Conservation (phyloP, 1,284 basidiomycete species). For the Boletus semigastroideus region DNA sequence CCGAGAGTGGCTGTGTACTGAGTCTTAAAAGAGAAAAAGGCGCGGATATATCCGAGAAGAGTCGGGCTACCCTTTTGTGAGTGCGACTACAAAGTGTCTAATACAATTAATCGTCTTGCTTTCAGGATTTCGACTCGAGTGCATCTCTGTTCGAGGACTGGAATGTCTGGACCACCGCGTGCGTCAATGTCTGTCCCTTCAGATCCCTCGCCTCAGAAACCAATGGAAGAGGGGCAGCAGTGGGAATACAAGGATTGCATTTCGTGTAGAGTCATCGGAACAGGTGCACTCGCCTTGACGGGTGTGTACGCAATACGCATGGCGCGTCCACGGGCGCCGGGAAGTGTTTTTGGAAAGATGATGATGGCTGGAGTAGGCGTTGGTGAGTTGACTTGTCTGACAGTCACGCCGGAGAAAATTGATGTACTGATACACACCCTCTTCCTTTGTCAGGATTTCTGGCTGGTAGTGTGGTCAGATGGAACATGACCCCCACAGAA, state of each 20-base stretch:
- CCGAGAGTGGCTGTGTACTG: too few relatives aligned
- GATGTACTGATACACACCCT: constrained; percentile 10
- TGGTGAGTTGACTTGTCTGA: constrained; percentile 35
- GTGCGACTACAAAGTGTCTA: too few relatives aligned
- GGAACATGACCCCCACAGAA: constrained; percentile 31
- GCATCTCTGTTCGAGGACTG: too few relatives aligned
- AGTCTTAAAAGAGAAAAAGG: too few relatives aligned
- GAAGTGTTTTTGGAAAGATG: constrained; percentile 45
- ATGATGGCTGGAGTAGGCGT: constrained; percentile 49
- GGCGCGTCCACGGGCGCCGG: constrained; percentile 46
- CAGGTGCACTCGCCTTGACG: constrained; percentile 45
- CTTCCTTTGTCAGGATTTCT: constrained; percentile 21
- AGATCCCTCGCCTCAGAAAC: background rate
- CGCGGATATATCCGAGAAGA: too few relatives aligned
- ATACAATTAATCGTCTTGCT: too few relatives aligned
- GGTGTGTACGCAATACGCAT: constrained; percentile 53
- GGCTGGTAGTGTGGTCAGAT: constrained; percentile 32
- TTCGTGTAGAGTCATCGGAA: constrained; percentile 51
- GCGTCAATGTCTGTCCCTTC: background rate
- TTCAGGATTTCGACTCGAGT: too few relatives aligned
- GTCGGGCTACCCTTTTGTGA: too few relatives aligned
- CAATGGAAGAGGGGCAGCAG: constrained; percentile 5
- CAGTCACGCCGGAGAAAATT: background rate
- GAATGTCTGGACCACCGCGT: constrained; percentile 20
- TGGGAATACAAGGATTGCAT: constrained; percentile 44